A percentile compares a stretch with the other conserved stretches of the same genome.
Conservation (phyloP, 2,329 filamentous ascomycete genomes). For the Amauroascus niger region DNA sequence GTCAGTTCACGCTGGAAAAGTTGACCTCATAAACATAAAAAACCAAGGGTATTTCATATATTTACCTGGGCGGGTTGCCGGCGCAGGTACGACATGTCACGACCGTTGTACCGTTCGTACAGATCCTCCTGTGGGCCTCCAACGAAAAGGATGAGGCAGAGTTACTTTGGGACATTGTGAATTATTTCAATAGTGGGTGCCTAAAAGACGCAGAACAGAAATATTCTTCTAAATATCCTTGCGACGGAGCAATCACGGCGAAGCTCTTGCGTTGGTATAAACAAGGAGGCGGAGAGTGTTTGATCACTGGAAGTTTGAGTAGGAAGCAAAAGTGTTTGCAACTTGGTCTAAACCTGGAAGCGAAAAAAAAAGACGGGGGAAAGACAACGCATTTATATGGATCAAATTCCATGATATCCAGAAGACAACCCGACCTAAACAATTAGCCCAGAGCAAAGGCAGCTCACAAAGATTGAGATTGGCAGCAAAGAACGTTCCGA, state of each 20-base stretch:
- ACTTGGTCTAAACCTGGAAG: not conserved
- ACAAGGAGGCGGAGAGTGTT: not conserved
- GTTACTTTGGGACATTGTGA: not conserved
- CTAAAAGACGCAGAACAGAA: no score
- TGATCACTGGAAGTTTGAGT: not conserved
- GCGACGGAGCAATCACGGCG: no score
- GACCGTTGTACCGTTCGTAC: conserved; percentile 28
- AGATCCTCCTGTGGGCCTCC: conserved; percentile 16
- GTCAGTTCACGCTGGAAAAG: no score
- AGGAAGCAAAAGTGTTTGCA: not conserved
- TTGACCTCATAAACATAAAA: no score
- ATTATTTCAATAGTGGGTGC: no score
- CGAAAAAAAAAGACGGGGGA: not conserved
- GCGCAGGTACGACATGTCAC: conserved; percentile 30
- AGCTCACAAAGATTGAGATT: not conserved
- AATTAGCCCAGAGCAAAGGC: not conserved
- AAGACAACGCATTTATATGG: not conserved
- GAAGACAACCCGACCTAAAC: not conserved
- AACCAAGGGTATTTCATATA: not conserved
- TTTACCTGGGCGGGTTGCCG: conserved; percentile 31
- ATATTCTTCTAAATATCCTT: no score
- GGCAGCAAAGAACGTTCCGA: not conserved
- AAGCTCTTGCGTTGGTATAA: not conserved
- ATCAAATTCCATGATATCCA: not conserved
- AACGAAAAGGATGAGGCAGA: not conserved